phyloP scores from a whole-genome alignment of 306 rosid genomes.

The Macrotyloma uniflorum region DNA sequence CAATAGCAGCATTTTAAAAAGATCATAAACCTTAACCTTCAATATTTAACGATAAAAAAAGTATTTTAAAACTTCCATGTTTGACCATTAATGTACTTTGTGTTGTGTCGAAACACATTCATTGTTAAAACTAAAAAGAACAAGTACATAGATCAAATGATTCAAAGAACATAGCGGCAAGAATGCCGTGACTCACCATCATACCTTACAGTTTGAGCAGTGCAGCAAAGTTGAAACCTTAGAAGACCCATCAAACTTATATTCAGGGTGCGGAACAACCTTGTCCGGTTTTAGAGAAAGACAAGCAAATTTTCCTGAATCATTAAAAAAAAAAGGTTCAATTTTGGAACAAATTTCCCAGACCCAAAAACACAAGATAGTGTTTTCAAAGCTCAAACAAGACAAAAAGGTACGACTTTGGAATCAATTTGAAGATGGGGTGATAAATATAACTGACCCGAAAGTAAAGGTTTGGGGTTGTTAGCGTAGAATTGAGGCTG shows the following conservation, averaged over 20 bases:
- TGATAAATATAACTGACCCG: conserved; percentile 48
- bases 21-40: not conserved
- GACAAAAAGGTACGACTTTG: conserved; percentile 25
- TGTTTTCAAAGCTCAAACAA: not conserved
- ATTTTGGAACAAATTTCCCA: not conserved
- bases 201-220: conserved; percentile 74
- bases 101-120: not conserved
- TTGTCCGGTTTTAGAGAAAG: conserved; percentile 50
- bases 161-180: conserved; percentile 5
- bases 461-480: conserved; percentile 42
- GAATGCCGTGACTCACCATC: conserved; percentile 70
- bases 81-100: not conserved
- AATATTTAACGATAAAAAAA: not conserved
- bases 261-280: conserved; percentile 42
- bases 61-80: not conserved
- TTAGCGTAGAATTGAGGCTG: conserved; percentile 46
- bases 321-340: conserved; percentile 27
- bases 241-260: conserved; percentile 20
- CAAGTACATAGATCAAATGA: not conserved
- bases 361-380: not conserved
- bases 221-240: conserved; percentile 40
- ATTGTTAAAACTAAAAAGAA: not conserved
- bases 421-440: not conserved
- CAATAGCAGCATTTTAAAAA: conserved; percentile 1
- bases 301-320: conserved; percentile 62